Conservation (phyloP, 495 filamentous ascomycete genomes). For the Penicillium flavigenum region DNA sequence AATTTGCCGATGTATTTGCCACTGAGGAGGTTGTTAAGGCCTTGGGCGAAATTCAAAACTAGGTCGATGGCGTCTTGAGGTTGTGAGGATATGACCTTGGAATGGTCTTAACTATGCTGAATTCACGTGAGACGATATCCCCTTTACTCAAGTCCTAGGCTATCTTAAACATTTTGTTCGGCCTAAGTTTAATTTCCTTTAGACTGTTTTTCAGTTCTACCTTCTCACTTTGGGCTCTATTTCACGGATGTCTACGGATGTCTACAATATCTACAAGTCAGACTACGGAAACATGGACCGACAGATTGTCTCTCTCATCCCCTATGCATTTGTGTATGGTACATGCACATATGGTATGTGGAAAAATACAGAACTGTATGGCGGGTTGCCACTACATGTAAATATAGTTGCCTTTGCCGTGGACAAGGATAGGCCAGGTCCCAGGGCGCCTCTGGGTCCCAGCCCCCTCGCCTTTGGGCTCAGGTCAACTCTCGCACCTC, state of each 20-base stretch:
- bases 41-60: conserved; percentile 17
- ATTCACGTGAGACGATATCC: no score
- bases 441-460: conserved; percentile 3
- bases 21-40: conserved; percentile 41
- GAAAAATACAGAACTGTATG: background rate
- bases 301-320: conserved; percentile 3
- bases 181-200: no score
- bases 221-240: background rate
- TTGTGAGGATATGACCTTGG: background rate
- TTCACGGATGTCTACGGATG: background rate
- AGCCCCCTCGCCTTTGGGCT: conserved; percentile 4
- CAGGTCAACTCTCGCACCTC: background rate
- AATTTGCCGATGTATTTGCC: conserved; percentile 45
- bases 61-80: background rate
- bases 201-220: no score
- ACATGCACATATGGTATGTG: background rate
- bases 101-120: no score
- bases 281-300: background rate
- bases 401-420: background rate
- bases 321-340: background rate
- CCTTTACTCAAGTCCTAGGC: no score
- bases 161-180: no score
- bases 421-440: background rate
- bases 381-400: conserved; percentile 4
- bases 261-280: background rate